phyloP scores from a whole-genome alignment of 2,329 filamentous ascomycete genomes.

The Fusarium papillatum region DNA sequence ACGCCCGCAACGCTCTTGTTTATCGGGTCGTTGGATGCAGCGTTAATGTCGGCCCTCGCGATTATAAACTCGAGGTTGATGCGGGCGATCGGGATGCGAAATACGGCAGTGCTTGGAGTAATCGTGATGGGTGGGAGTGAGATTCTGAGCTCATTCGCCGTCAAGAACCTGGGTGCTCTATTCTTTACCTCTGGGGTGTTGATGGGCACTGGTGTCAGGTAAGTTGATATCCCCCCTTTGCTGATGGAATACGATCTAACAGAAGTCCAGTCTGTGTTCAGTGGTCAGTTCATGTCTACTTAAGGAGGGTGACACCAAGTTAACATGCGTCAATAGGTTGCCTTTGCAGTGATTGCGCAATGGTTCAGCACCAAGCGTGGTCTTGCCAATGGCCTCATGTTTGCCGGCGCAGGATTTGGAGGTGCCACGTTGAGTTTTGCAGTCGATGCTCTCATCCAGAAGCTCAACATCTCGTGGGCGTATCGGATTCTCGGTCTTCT shows the following conservation, averaged over 20 bases:
- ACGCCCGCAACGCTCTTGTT: slow-evolving; percentile 68
- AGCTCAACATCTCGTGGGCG: slow-evolving; percentile 60
- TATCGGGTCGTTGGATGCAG: slow-evolving; percentile 66
- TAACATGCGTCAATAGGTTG: slow-evolving; percentile 45
- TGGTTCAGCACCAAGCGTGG: slow-evolving; percentile 67
- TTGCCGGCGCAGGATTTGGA: slow-evolving; percentile 66
- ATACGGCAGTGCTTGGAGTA: slow-evolving; percentile 63
- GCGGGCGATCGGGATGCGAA: slow-evolving; percentile 60
- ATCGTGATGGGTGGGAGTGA: slow-evolving; percentile 63
- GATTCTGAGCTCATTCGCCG: slow-evolving; percentile 56
- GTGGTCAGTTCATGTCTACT: slow-evolving; percentile 48
- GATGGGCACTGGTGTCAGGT: slow-evolving; percentile 50
- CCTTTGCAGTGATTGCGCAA: slow-evolving; percentile 63
- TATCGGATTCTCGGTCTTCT: slow-evolving; percentile 65
- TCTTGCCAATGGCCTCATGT: slow-evolving; percentile 67
- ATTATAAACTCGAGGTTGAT: slow-evolving; percentile 67
- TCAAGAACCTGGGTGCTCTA: slow-evolving; percentile 50
- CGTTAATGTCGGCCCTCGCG: slow-evolving; percentile 64
- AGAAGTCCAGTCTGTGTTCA: slow-evolving; percentile 50
- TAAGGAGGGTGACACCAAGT: slow-evolving; percentile 42
- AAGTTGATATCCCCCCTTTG: slow-evolving; percentile 2
- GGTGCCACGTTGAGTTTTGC: slow-evolving; percentile 65
- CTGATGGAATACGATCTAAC: slow-evolving; percentile 2
- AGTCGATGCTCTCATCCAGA: slow-evolving; percentile 60
- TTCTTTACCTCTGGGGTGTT: slow-evolving; percentile 51